A percentile compares a stretch with the other conserved stretches of the same genome.
Evolutionary conservation across 2,329 filamentous ascomycete genomes (phyloP).

Genomic region (Leptographium wingfieldii): DNA sequence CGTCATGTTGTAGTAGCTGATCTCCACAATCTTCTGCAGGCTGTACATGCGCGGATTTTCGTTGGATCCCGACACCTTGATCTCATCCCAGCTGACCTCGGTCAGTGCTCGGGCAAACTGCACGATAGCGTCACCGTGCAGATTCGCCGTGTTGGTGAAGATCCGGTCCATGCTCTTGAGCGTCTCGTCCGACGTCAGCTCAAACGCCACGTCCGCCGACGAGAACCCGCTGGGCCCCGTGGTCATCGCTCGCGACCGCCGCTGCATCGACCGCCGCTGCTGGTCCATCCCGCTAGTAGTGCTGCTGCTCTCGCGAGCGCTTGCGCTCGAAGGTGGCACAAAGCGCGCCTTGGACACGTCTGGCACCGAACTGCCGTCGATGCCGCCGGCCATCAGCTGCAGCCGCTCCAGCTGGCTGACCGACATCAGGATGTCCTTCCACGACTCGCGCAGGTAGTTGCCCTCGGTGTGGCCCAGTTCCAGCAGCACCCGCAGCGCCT

Average conservation of each 20-base stretch:
- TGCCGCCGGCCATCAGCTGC: slow-evolving; percentile 86
- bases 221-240: slow-evolving; percentile 52
- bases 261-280: slow-evolving; percentile 53
- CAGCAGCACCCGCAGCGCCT: slow-evolving; percentile 81
- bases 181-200: slow-evolving; percentile 74
- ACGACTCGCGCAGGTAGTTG: slow-evolving; percentile 76
- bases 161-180: slow-evolving; percentile 89
- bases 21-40: slow-evolving; percentile 94
- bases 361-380: slow-evolving; percentile 83
- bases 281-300: slow-evolving; percentile 14
- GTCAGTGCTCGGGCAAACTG: slow-evolving; percentile 87
- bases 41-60: slow-evolving; percentile 95
- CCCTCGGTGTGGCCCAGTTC: slow-evolving; percentile 91
- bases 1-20: slow-evolving; percentile 99
- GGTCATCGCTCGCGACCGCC: slow-evolving; percentile 41
- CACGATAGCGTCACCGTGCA: slow-evolving; percentile 88
- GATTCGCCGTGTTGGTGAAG: slow-evolving; percentile 88
- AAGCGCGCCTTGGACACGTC: slow-evolving; percentile 80
- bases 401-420: slow-evolving; percentile 92
- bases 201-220: slow-evolving; percentile 68
- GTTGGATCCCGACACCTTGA: slow-evolving; percentile 90
- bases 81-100: slow-evolving; percentile 98
- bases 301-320: slow-evolving; percentile 15
- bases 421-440: slow-evolving; percentile 90
- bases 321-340: slow-evolving; percentile 35